Conservation (phyloP, 768 basidiomycete species). For the Symmetrospora coprosmae region DNA sequence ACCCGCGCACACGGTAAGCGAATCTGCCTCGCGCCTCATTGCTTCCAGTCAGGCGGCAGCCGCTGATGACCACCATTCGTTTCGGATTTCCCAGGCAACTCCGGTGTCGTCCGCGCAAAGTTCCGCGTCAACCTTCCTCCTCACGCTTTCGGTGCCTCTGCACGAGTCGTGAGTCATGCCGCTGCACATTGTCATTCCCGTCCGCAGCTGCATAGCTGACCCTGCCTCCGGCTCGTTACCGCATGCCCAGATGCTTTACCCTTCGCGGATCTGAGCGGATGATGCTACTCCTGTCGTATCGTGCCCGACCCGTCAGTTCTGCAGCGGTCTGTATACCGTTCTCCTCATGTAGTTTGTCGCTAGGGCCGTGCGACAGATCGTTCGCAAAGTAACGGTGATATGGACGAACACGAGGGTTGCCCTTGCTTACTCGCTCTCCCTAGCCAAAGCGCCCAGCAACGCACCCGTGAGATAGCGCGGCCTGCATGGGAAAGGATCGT, state of each 20-base stretch:
- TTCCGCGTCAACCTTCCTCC: constrained; percentile 91
- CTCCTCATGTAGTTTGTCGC: too few relatives aligned
- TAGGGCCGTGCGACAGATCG: too few relatives aligned
- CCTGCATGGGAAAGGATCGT: too few relatives aligned
- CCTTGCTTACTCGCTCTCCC: too few relatives aligned
- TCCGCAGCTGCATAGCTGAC: neutral
- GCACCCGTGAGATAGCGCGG: too few relatives aligned
- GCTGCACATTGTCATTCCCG: constrained; percentile 3
- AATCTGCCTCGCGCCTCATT: neutral
- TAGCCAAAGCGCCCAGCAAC: too few relatives aligned
- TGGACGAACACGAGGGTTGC: too few relatives aligned
- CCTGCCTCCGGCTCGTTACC: neutral
- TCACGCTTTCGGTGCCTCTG: constrained; percentile 78
- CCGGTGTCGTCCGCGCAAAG: constrained; percentile 92
- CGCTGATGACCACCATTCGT: too few relatives aligned
- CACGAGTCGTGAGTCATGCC: constrained; percentile 60
- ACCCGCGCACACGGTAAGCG: constrained; percentile 31
- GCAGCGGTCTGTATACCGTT: too few relatives aligned
- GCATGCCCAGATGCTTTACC: constrained; percentile 77
- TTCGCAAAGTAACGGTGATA: too few relatives aligned
- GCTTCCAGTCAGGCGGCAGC: neutral
- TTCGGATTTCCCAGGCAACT: constrained; percentile 47
- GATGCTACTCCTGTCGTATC: too few relatives aligned
- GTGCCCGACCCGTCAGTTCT: too few relatives aligned
- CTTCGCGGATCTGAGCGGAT: constrained; percentile 50